phyloP scores from a whole-genome alignment of 2,329 filamentous ascomycete genomes.

The Colletotrichum noveboracense region DNA sequence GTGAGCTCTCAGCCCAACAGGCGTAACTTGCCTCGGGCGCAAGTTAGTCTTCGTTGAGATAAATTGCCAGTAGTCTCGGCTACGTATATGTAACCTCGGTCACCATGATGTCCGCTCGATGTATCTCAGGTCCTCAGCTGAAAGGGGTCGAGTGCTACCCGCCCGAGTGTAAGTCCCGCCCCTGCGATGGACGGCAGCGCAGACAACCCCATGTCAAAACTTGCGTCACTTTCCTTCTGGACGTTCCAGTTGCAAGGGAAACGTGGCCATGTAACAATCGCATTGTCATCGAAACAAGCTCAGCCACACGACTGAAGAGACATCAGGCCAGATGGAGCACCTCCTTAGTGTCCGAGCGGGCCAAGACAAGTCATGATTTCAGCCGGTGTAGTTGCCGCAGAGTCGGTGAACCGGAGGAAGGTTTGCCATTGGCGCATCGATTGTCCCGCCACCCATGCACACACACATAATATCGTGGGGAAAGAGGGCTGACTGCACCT shows the following conservation, averaged over 20 bases:
- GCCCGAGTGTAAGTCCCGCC: not conserved
- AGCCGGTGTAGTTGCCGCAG: not conserved
- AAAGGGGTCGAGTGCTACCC: not conserved
- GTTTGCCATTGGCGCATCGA: not conserved
- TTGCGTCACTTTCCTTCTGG: not conserved
- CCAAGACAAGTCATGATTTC: not conserved
- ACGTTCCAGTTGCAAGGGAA: not conserved
- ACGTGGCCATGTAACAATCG: not conserved
- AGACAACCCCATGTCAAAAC: not conserved
- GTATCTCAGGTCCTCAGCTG: not conserved
- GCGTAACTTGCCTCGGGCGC: not conserved
- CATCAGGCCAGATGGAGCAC: not conserved
- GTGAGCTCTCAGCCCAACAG: not conserved
- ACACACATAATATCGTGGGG: not conserved
- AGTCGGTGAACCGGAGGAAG: not conserved
- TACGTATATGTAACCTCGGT: not conserved
- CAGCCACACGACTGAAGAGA: not conserved
- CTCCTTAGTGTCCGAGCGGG: not conserved
- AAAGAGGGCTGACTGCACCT: not conserved
- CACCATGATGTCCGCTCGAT: not conserved
- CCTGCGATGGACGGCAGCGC: not conserved
- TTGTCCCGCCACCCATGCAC: not conserved
- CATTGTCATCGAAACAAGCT: not conserved
- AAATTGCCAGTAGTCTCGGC: not conserved
- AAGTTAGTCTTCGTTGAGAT: not conserved